A percentile compares a stretch with the other conserved stretches of the same genome.
Evolutionary conservation across 139 green algal genomes (phyloP).

Genomic region (Volvox reticuliferus): DNA sequence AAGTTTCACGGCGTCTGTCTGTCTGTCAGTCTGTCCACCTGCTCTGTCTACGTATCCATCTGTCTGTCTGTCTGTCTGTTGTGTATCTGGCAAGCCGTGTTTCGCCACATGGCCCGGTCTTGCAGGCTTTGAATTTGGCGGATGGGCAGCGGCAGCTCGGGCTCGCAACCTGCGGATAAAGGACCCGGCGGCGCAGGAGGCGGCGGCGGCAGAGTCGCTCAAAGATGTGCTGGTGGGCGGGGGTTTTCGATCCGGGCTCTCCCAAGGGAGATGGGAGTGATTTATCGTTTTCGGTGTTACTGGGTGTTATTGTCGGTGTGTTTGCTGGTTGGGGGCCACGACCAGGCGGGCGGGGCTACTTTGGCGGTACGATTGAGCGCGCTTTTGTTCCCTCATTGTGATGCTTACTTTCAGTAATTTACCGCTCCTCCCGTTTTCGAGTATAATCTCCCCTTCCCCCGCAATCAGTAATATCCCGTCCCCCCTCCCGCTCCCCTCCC

Average conservation of each 20-base stretch:
- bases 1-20: no score
- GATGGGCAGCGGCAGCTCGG: not conserved
- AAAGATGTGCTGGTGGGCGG: conserved; percentile 44
- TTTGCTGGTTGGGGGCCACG: not conserved
- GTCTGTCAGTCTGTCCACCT: no score
- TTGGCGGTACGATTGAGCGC: no score
- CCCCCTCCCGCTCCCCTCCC: conserved; percentile 57
- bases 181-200: conserved; percentile 13
- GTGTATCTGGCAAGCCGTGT: not conserved
- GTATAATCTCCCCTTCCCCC: no score
- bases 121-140: conserved; percentile 25
- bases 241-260: not conserved
- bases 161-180: not conserved
- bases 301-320: not conserved
- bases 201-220: conserved; percentile 30
- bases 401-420: no score
- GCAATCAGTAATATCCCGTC: no score
- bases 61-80: no score
- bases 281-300: no score
- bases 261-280: no score
- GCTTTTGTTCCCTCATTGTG: no score
- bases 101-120: not conserved
- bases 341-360: not conserved
- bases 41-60: no score
- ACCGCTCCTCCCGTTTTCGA: no score